These are phyloP conservation scores for Eleusine indica DNA, from an alignment of 176 grass and related monocot species.

Conservation along the genomic window DNA sequence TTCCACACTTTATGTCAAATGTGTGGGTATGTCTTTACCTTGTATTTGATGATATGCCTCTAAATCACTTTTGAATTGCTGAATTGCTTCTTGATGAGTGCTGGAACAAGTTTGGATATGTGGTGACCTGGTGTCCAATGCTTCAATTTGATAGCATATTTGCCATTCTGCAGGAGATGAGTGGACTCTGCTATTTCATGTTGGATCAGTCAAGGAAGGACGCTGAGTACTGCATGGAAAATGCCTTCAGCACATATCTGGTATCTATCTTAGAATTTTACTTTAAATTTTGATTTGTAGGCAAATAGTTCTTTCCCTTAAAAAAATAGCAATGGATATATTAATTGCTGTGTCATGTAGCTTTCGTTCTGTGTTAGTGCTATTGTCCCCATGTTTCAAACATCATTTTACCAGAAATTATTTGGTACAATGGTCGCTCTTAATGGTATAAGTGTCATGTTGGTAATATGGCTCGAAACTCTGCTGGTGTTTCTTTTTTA, in stretches of 20 bases:
- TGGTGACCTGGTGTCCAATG: constrained; percentile 13
- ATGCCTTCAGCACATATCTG: constrained; percentile 91
- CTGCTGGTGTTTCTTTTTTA: background rate
- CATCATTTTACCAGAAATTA: background rate
- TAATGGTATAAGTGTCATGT: background rate
- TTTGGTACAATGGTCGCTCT: background rate
- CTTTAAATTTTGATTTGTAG: constrained; percentile 24
- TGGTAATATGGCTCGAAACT: background rate
- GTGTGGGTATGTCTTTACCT: background rate
- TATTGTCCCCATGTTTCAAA: constrained; percentile 14
- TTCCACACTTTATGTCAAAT: constrained; percentile 6
- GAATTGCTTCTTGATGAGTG: constrained; percentile 8
- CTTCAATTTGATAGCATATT: constrained; percentile 30
- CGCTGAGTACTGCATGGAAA: constrained; percentile 94
- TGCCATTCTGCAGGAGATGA: constrained; percentile 85
- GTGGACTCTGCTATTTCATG: constrained; percentile 92
- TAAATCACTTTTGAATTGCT: constrained; percentile 11
- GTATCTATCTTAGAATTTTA: constrained; percentile 51
- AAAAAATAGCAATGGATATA: constrained; percentile 13
- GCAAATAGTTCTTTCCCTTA: constrained; percentile 12
- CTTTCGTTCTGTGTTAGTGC: constrained; percentile 12
- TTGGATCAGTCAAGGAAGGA: constrained; percentile 99
- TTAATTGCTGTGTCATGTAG: background rate
- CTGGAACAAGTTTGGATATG: constrained; percentile 11
- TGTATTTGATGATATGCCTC: constrained; percentile 15